A percentile compares a stretch with the other conserved stretches of the same genome.
Conservation (phyloP, 2,329 filamentous ascomycete genomes). For the Apiospora kogelbergensis region DNA sequence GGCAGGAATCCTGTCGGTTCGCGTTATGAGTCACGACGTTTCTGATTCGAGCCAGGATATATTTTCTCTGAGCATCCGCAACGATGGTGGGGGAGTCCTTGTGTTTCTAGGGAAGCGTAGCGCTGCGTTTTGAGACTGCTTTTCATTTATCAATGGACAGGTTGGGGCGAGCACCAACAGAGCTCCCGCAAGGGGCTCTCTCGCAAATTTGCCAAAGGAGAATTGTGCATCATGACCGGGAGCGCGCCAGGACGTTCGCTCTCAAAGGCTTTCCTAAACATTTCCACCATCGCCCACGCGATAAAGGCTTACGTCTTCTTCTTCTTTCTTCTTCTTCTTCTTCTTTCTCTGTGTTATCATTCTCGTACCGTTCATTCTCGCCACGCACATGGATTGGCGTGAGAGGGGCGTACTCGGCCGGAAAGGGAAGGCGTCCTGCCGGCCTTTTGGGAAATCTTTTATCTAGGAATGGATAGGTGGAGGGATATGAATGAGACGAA, state of each 20-base stretch:
- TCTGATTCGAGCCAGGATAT: constrained; percentile 27
- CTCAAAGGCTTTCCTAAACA: constrained; percentile 31
- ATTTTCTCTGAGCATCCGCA: constrained; percentile 27
- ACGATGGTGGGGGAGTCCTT: constrained; percentile 25
- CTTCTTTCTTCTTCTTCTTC: constrained; percentile 15
- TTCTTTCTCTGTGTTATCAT: neutral
- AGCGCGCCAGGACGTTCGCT: constrained; percentile 31
- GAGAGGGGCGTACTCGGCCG: constrained; percentile 22
- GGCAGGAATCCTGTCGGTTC: constrained; percentile 23
- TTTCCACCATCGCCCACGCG: constrained; percentile 33
- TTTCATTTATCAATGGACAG: constrained; percentile 4
- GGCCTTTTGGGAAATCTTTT: constrained; percentile 16
- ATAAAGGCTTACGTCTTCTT: constrained; percentile 22
- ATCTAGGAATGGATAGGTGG: constrained; percentile 14
- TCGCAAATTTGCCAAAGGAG: constrained; percentile 6
- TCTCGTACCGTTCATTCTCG: neutral
- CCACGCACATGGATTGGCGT: constrained; percentile 20
- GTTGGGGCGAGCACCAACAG: neutral
- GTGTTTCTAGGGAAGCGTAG: constrained; percentile 25
- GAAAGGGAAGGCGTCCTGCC: constrained; percentile 13
- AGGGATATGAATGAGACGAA: constrained; percentile 32
- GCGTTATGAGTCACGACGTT: constrained; percentile 35
- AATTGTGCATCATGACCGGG: constrained; percentile 5
- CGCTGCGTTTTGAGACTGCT: constrained; percentile 23
- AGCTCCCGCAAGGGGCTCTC: neutral